These are phyloP conservation scores for Candida montana DNA, from an alignment of 805 yeast genomes.

Conservation along the genomic window DNA sequence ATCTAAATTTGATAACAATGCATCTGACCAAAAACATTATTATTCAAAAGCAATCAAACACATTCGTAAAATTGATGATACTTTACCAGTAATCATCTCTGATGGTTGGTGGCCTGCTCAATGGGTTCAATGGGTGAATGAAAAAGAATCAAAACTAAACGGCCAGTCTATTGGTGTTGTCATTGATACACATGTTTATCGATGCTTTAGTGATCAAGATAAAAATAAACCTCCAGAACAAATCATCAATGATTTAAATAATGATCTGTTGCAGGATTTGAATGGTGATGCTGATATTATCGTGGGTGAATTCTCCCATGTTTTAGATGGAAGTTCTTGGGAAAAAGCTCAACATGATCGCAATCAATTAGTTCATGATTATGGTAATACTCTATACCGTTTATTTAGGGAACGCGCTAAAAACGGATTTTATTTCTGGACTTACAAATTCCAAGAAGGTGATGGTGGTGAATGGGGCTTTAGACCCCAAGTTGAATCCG, in stretches of 20 bases:
- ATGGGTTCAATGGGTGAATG: slow-evolving; percentile 63
- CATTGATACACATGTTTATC: slow-evolving; percentile 79
- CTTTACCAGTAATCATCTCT: slow-evolving; percentile 71
- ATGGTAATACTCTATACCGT: slow-evolving; percentile 51
- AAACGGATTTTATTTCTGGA: slow-evolving; percentile 86
- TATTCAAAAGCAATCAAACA: slow-evolving; percentile 59
- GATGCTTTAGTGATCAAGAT: slow-evolving; percentile 79
- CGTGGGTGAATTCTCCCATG: slow-evolving; percentile 91
- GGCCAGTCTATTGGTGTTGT: slow-evolving; percentile 52
- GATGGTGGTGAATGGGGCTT: slow-evolving; percentile 98
- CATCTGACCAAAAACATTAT: slow-evolving; percentile 48
- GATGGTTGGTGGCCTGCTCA: slow-evolving; percentile 92
- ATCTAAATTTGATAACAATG: slow-evolving; percentile 56
- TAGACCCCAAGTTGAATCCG: slow-evolving; percentile 63
- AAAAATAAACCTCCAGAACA: slow-evolving; percentile 57
- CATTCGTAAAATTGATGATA: slow-evolving; percentile 49
- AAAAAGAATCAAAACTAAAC: slow-evolving; percentile 32
- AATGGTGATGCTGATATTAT: slow-evolving; percentile 57
- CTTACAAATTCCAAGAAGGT: slow-evolving; percentile 79
- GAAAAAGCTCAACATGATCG: slow-evolving; percentile 41
- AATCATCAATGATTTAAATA: slow-evolving; percentile 52
- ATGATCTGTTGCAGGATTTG: slow-evolving; percentile 44
- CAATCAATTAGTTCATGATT: slow-evolving; percentile 50
- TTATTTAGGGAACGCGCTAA: slow-evolving; percentile 48
- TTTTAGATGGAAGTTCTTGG: slow-evolving; percentile 77